These are phyloP conservation scores for Capronia epimyces DNA, from an alignment of 2,329 filamentous ascomycete species.

Conservation along the genomic window DNA sequence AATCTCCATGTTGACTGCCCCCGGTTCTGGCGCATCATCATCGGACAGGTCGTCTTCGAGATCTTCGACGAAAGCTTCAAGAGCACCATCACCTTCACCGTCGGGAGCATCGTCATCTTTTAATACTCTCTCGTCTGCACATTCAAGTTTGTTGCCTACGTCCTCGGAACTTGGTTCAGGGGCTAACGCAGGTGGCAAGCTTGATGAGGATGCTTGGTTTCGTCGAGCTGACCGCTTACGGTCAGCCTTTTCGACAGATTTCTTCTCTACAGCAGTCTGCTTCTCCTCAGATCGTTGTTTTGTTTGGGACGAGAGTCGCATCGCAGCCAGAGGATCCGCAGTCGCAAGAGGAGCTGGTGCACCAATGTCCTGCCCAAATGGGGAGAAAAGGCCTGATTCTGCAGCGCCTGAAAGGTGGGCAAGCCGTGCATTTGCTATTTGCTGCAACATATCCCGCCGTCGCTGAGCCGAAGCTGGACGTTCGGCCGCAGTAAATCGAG, in stretches of 20 bases:
- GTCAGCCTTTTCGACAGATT: conserved; percentile 35
- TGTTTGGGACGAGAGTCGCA: conserved; percentile 34
- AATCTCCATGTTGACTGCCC: conserved; percentile 86
- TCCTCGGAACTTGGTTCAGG: conserved; percentile 57
- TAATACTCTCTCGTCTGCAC: conserved; percentile 83
- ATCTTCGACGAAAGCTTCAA: conserved; percentile 87
- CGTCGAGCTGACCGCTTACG: conserved; percentile 61
- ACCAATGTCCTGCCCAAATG: conserved; percentile 25
- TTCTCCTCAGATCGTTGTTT: conserved; percentile 23
- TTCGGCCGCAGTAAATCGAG: conserved; percentile 76
- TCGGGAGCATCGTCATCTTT: conserved; percentile 64
- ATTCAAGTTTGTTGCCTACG: conserved; percentile 71
- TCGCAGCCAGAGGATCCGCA: conserved; percentile 44
- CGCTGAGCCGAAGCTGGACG: conserved; percentile 59
- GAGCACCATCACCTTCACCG: conserved; percentile 49
- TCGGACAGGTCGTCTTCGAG: conserved; percentile 77
- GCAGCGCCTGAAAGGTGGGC: conserved; percentile 44
- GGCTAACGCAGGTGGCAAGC: conserved; percentile 49
- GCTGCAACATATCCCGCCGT: conserved; percentile 62
- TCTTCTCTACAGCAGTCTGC: conserved; percentile 22
- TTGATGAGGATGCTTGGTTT: conserved; percentile 48
- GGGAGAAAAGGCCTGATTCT: conserved; percentile 30
- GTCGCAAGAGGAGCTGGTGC: conserved; percentile 12
- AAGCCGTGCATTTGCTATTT: conserved; percentile 63
- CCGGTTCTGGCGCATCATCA: conserved; percentile 69